These are phyloP conservation scores for Fomitopsis schrenkii DNA, from an alignment of 1,284 basidiomycete genomes.

Conservation along the genomic window DNA sequence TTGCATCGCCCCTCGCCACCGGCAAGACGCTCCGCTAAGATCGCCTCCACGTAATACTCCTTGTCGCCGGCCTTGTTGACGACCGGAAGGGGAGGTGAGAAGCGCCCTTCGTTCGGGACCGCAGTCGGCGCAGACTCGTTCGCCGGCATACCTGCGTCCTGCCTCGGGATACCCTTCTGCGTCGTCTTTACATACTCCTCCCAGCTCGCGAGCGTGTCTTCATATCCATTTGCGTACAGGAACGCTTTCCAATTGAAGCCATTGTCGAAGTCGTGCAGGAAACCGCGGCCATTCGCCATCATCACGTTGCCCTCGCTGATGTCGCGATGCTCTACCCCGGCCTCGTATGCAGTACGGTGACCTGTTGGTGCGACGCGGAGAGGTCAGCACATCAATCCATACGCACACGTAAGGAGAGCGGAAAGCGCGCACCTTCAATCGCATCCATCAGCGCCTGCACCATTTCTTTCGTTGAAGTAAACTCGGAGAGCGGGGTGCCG, in stretches of 20 bases:
- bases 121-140: not conserved
- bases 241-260: slow-evolving; percentile 7
- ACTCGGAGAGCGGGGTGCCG: slow-evolving; percentile 8
- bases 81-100: not conserved
- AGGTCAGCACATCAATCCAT: not conserved
- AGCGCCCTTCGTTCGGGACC: not conserved
- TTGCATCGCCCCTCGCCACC: not conserved
- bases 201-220: not conserved
- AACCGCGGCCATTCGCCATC: slow-evolving; percentile 7
- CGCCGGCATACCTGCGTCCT: not conserved
- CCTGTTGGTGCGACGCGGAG: not conserved
- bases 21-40: not conserved
- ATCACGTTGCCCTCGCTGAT: slow-evolving; percentile 14
- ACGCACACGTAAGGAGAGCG: too few species aligned
- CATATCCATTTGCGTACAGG: not conserved
- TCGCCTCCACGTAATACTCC: not conserved
- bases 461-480: slow-evolving; percentile 13
- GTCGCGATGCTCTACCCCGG: slow-evolving; percentile 11
- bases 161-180: not conserved
- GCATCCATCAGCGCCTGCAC: slow-evolving; percentile 11
- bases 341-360: not conserved
- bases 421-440: slow-evolving; percentile 7
- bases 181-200: not conserved
- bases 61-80: not conserved
- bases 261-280: slow-evolving; percentile 14